phyloP scores from a whole-genome alignment of 208 protist genomes.

The Wallacemonas sp. region DNA sequence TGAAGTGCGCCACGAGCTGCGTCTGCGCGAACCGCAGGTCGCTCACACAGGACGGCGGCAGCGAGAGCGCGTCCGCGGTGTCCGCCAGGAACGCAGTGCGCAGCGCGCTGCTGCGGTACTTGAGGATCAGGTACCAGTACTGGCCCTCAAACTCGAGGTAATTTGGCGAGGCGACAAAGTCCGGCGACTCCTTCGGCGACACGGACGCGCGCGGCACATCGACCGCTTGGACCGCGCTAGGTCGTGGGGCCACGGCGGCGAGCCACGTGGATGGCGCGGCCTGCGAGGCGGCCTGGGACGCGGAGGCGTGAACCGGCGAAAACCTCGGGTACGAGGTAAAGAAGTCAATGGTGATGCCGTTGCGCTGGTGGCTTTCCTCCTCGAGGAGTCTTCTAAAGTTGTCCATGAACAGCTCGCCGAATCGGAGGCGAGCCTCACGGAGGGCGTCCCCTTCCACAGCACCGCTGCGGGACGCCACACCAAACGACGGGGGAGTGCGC shows the following conservation, averaged over 20 bases:
- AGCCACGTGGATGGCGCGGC: too few species aligned
- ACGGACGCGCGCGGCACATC: too few species aligned
- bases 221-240: too few species aligned
- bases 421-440: constrained; percentile 10
- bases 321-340: constrained; percentile 28
- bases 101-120: constrained; percentile 18
- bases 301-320: too few species aligned
- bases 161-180: constrained; percentile 1
- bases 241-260: too few species aligned
- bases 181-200: background rate
- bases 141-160: constrained; percentile 14
- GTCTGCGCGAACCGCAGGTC: constrained; percentile 16
- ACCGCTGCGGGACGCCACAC: constrained; percentile 16
- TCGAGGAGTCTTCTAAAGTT: constrained; percentile 25
- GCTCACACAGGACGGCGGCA: constrained; percentile 10
- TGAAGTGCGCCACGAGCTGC: constrained; percentile 17
- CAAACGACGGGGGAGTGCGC: background rate
- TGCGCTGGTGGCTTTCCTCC: constrained; percentile 30
- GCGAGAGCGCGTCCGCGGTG: constrained; percentile 9
- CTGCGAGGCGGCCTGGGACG: too few species aligned
- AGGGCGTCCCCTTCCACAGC: background rate
- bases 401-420: constrained; percentile 19
- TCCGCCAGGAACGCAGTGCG: constrained; percentile 19
- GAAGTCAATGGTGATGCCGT: constrained; percentile 43
- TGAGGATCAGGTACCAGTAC: constrained; percentile 19